Evolutionary conservation across 169 alveolate species (phyloP), one percentile per base, ranked within the genome.

Genomic region (Babesia bovis): DNA sequence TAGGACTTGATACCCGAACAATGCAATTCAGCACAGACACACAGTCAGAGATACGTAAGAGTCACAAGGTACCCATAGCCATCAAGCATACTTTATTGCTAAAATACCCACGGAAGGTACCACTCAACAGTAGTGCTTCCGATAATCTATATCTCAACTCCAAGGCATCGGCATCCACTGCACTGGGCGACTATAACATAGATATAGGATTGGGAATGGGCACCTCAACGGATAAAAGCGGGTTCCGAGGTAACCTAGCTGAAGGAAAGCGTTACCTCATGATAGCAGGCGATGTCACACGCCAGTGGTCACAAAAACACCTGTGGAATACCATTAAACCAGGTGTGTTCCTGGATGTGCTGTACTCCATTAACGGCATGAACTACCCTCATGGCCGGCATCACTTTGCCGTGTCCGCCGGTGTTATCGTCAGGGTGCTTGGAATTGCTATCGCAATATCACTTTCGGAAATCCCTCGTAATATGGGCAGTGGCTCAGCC

Each of bases 401-500:
- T 2, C 19, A 9, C 26, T 63, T 40, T 19, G 47, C 38, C 17
- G 10, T 32, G 0, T 63, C 73, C 30, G 73, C 73, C 3, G 73
- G 73, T 6, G 60, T 63, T 36, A 12, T 63, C 13, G 73, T 63
- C 3, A 63, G 49, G 60, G 47, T 63, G 21, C 49, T 63, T 42
- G 73, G 73, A 1, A 12, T 63, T 19, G 60, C 51, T 26, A 50
- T 63, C 19, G 42, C 73, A n/a, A 42, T 63, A 17, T 49, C 73
- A n/a, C 44, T 63, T 19, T 45, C 73, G 49, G 73, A 63, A 50
- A 10, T 63, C 13, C 73, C 73, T 26, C 58, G 33, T 6, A 44
- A 63, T 50, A 49, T 63, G 58, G 38, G 61, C 1, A 52, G 73
- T 10, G 60, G 60, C 21, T 19, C 47, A 28, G 35, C 35, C 21